Evolutionary conservation across 2,329 filamentous ascomycete genomes (phyloP), one percentile per base, ranked within the genome.

Genomic region (Dactylellina cionopaga): DNA sequence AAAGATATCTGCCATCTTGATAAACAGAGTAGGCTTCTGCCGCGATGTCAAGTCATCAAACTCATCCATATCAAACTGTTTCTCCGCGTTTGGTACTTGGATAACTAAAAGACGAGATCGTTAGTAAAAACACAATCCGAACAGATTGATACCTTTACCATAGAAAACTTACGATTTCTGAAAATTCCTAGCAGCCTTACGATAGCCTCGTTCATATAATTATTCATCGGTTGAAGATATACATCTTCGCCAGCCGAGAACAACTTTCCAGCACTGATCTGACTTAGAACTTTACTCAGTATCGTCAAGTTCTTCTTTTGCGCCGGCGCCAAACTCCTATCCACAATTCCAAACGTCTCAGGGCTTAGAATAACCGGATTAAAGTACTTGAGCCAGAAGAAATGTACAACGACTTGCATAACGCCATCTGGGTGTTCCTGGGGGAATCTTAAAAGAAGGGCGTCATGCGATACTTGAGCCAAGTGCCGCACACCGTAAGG

Each of bases 1-100:
- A 80, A 99, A 98, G 65, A 99, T 93, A 80, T 99, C 95, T 13
- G 91, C 87, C 87, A 99, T 94, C 83, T 99, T 99, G 83, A 99
- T 96, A 83, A 98, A 99, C n/a, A 99, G 85, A 0, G 94, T 98
- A 5, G 95, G 95, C 81, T 96, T 96, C 75, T 92, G 95, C 80
- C 96, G 93, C 64, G 94, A 91, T 79, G 98, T 98, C 5, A 99
- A 85, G 78, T 99, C 95, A 79, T 97, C 98, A 86, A 95, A 99
- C 80, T 98, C 95, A 79, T 99, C 95, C 79, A 99, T 97, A 80
- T 98, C 93, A 79, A 98, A 99, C 22, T 95, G 95, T 56, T 88
- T 86, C 80, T 99, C 95, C 0, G 92, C 91, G 77, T 95, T 90
- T 11, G 90, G 88, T 10, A 98, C 91, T 10, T 90, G 87, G 75